Base-by-base conservation (phyloP, 2,329 filamentous ascomycete species). In the Madurella fahalii region DNA sequence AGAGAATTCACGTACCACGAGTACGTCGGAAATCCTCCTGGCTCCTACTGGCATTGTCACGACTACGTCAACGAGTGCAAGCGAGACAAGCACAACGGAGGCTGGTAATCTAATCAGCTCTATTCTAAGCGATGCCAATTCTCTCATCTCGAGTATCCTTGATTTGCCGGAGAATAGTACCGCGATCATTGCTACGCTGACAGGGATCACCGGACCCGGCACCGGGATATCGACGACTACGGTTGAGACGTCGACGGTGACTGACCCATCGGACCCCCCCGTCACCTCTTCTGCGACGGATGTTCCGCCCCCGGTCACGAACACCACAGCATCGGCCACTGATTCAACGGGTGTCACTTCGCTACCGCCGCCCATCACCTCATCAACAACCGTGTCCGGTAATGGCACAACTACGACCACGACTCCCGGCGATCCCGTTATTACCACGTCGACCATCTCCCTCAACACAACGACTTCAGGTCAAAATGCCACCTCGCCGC, bases 31-130 rank as follows among this genome's bases (percentile, higher is more conserved):
- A 16, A 67, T 71, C 50, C 57, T 69, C 5, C 50, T 70, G 12
- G 68, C 64, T 11, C 67, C 68, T 17, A 71, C 65, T 8, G 69
- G 68, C 25, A 62, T 68, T 20, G 67, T 69, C 17, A 67, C 66
- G 5, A 58, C 61, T 15, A 57, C 52, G 56, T 18, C 61, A 43
- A 45, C 25, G 37, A 37, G 7, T 9, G 17, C 16, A 18, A 15
- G 43, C 13, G 34, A 37, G 34, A 37, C 34, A 9, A 37, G 34
- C 13, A 15, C 34, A 37, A 37, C 34, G 4, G 34, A 37, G 34
- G 13, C 34, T 37, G 34, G 34, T 5, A 37, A 37, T 15, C 34
- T 15, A 9, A 37, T 37, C 34, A 37, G 34, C 34, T 37, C 34
- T 15, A 37, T 37, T 9, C 11, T 37, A 11, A 37, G 34, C 34